These are phyloP conservation scores for Huntiella bhutanensis DNA, from an alignment of 2,329 filamentous ascomycete genomes.

Conservation along the genomic window DNA sequence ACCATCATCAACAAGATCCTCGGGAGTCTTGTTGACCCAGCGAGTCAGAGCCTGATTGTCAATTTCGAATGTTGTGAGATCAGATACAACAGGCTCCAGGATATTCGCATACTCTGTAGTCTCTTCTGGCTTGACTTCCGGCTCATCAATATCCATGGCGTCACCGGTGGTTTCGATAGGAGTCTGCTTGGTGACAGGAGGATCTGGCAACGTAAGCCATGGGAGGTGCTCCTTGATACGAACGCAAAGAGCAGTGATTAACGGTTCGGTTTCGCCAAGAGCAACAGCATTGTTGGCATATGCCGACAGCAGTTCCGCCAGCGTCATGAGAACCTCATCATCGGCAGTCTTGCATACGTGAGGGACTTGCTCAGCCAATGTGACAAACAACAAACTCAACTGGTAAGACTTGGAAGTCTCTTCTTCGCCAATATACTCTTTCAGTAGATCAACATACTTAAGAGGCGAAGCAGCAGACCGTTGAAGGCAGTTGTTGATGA, in stretches of 20 bases:
- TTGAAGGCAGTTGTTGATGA: conserved; percentile 66
- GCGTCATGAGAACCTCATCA: conserved; percentile 22
- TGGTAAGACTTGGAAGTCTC: conserved; percentile 14
- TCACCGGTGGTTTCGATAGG: not conserved
- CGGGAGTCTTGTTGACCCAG: conserved; percentile 61
- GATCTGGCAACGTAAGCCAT: conserved; percentile 3
- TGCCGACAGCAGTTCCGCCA: conserved; percentile 38
- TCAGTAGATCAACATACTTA: conserved; percentile 60
- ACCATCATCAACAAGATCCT: conserved; percentile 63
- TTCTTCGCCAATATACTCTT: conserved; percentile 23
- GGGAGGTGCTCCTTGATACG: conserved; percentile 19
- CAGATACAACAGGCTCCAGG: not conserved
- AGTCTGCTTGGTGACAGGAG: not conserved
- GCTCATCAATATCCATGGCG: conserved; percentile 3
- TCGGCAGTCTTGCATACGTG: conserved; percentile 39
- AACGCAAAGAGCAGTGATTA: conserved; percentile 17
- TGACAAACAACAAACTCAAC: conserved; percentile 46
- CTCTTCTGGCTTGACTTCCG: not conserved
- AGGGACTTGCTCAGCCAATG: conserved; percentile 59
- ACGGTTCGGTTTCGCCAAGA: conserved; percentile 24
- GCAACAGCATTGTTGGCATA: conserved; percentile 35
- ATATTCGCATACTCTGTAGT: conserved; percentile 2
- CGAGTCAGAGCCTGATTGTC: conserved; percentile 35
- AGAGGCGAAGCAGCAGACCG: conserved; percentile 59
- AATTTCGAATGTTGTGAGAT: conserved; percentile 17